A percentile compares a stretch with the other conserved stretches of the same genome.
phyloP scores from a whole-genome alignment of 805 yeast genomes.

The Lachancea mirantina region DNA sequence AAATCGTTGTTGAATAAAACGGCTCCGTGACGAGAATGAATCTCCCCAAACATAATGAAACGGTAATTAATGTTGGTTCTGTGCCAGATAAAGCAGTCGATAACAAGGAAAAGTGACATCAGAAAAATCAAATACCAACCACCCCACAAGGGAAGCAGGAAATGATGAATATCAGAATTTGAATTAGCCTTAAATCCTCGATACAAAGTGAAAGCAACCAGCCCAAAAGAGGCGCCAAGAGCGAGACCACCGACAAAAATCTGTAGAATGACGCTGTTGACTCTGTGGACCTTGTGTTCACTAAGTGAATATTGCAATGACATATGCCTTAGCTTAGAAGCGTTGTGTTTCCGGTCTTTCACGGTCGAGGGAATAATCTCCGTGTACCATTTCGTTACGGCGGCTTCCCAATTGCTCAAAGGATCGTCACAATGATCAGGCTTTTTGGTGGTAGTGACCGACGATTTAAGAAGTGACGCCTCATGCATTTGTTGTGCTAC shows the following conservation, averaged over 20 bases:
- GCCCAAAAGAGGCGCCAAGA: constrained; percentile 64
- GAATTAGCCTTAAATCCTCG: constrained; percentile 40
- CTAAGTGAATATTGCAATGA: constrained; percentile 25
- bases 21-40: constrained; percentile 53
- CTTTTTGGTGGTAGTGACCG: constrained; percentile 11
- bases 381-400: constrained; percentile 35
- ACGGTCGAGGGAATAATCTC: constrained; percentile 27
- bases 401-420: constrained; percentile 25
- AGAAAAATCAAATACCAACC: constrained; percentile 69
- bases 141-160: constrained; percentile 81
- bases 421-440: constrained; percentile 24
- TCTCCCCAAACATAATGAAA: constrained; percentile 73
- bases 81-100: constrained; percentile 70
- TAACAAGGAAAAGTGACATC: constrained; percentile 55
- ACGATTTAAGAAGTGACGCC: constrained; percentile 12
- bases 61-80: constrained; percentile 74
- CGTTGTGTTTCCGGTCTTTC: constrained; percentile 24
- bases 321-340: constrained; percentile 22
- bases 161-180: constrained; percentile 39
- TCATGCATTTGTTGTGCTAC: constrained; percentile 23
- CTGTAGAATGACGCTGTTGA: constrained; percentile 29
- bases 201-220: constrained; percentile 53
- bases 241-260: constrained; percentile 60
- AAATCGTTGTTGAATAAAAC: constrained; percentile 32
- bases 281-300: constrained; percentile 30